Evolutionary conservation across 495 filamentous ascomycete genomes (phyloP).

Genomic region (Xylaria nigripes): DNA sequence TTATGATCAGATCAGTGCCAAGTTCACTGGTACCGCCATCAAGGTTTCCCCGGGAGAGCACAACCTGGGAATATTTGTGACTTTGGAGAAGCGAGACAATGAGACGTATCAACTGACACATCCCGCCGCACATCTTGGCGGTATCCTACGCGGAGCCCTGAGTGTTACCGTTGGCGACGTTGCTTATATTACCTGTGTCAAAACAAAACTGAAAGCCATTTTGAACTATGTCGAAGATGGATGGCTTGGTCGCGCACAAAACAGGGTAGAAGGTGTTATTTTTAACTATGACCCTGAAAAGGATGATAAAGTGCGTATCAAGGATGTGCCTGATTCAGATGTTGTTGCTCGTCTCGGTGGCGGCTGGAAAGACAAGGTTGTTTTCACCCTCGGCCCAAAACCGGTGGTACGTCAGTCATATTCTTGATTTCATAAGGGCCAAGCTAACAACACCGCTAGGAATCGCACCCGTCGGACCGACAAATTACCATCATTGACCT

Average conservation of each 20-base stretch:
- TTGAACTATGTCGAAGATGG: conserved; percentile 88
- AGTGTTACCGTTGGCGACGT: conserved; percentile 81
- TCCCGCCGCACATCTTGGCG: conserved; percentile 85
- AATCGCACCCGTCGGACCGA: conserved; percentile 46
- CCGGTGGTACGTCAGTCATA: conserved; percentile 34
- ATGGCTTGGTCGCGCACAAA: conserved; percentile 86
- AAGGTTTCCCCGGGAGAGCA: conserved; percentile 85
- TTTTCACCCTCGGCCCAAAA: conserved; percentile 46
- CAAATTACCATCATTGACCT: conserved; percentile 76
- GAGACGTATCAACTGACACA: conserved; percentile 95
- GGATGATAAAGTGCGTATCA: conserved; percentile 67
- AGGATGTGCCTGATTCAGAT: conserved; percentile 76
- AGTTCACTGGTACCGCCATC: conserved; percentile 93
- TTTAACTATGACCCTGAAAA: conserved; percentile 80
- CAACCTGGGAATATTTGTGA: conserved; percentile 94
- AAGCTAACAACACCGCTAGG: conserved; percentile 18
- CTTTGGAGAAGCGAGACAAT: conserved; percentile 64
- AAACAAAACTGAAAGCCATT: conserved; percentile 83
- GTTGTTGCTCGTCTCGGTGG: conserved; percentile 78
- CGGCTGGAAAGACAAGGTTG: conserved; percentile 60
- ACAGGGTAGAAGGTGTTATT: conserved; percentile 83
- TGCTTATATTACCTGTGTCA: conserved; percentile 76
- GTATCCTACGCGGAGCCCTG: conserved; percentile 72
- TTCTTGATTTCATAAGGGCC: not conserved
- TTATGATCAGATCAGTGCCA: conserved; percentile 92